A percentile compares a stretch with the other conserved stretches of the same genome.
These are phyloP conservation scores for Copromyces sp. DNA, from an alignment of 495 filamentous ascomycete genomes.

Conservation along the genomic window DNA sequence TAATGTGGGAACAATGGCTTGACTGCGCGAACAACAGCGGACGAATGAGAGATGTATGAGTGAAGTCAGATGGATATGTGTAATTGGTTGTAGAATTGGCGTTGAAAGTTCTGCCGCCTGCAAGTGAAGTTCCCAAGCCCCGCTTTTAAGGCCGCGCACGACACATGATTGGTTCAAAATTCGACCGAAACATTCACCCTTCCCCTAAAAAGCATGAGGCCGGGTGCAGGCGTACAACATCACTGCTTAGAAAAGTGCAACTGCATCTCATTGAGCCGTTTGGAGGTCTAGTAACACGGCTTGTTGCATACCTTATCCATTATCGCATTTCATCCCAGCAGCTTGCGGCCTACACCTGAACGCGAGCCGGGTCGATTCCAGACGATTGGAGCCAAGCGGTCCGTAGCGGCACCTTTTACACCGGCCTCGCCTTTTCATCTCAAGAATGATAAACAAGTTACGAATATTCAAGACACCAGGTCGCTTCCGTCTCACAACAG, in stretches of 20 bases:
- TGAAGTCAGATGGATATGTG: background rate
- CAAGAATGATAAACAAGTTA: background rate
- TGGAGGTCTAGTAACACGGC: background rate
- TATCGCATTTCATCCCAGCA: background rate
- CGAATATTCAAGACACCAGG: background rate
- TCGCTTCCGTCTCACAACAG: background rate
- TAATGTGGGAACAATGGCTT: background rate
- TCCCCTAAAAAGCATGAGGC: background rate
- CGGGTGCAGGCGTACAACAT: background rate
- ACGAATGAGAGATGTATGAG: background rate
- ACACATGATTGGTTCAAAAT: background rate
- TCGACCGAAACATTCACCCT: background rate
- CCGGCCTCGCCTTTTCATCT: background rate
- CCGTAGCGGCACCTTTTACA: background rate
- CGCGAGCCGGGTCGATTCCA: background rate
- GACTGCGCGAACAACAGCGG: background rate
- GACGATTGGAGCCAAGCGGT: background rate
- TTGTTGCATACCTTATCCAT: background rate
- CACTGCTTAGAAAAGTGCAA: background rate
- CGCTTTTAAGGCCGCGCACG: background rate
- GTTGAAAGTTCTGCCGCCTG: background rate
- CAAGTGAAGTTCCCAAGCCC: background rate
- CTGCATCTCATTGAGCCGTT: background rate
- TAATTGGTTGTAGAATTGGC: background rate
- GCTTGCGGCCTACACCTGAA: background rate